phyloP scores from a whole-genome alignment of 2,329 filamentous ascomycete species.

The Tolypocladium ovalisporum region DNA sequence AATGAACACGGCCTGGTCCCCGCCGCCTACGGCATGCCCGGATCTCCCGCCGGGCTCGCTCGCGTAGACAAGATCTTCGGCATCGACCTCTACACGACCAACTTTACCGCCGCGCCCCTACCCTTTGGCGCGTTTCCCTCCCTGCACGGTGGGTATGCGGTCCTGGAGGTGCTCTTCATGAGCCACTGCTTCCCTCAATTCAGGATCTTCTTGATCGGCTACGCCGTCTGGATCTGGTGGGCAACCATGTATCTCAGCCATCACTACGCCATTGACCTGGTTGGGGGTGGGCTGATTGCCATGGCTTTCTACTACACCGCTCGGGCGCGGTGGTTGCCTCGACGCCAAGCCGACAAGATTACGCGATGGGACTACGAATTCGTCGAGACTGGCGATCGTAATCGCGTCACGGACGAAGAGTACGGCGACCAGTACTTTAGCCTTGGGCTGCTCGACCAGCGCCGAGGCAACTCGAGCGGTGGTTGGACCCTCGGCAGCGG shows the following conservation, averaged over 20 bases:
- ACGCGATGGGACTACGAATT: conserved; percentile 96
- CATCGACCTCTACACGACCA: conserved; percentile 85
- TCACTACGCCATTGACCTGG: conserved; percentile 90
- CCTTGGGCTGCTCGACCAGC: conserved; percentile 32
- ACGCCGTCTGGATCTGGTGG: conserved; percentile 95
- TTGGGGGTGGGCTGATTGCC: conserved; percentile 72
- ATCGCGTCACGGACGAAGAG: conserved; percentile 32
- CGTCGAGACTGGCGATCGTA: conserved; percentile 66
- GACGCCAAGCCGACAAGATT: conserved; percentile 71
- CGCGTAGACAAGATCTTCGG: conserved; percentile 86
- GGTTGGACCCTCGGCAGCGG: conserved; percentile 86
- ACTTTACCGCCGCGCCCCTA: conserved; percentile 79
- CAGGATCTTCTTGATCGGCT: conserved; percentile 68
- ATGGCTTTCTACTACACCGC: conserved; percentile 73
- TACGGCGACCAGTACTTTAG: conserved; percentile 34
- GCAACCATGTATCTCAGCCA: conserved; percentile 97
- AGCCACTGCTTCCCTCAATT: conserved; percentile 81
- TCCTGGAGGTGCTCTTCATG: conserved; percentile 86
- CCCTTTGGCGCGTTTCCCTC: conserved; percentile 95
- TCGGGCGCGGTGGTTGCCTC: conserved; percentile 70
- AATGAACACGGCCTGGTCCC: conserved; percentile 83
- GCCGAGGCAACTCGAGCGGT: conserved; percentile 52
- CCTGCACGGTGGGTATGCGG: conserved; percentile 80
- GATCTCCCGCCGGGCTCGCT: conserved; percentile 79
- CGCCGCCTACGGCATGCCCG: conserved; percentile 83